A percentile compares a stretch with the other conserved stretches of the same genome.
These are phyloP conservation scores for Trapa bicornis DNA, from an alignment of 345 rosid genomes.

Conservation along the genomic window DNA sequence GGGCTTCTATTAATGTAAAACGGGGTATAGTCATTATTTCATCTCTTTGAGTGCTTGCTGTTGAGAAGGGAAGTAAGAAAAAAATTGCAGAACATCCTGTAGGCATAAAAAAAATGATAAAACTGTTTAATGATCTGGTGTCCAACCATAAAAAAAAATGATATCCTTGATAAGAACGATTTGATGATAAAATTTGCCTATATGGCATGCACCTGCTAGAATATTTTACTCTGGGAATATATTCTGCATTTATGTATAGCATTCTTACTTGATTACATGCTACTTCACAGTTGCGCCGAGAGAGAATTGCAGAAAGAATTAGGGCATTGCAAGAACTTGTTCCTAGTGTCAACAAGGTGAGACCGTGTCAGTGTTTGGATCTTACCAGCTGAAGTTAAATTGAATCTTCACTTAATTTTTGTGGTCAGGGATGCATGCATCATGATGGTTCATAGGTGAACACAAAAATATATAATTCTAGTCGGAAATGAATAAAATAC, in stretches of 20 bases:
- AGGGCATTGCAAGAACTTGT: slow-evolving; percentile 96
- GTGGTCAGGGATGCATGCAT: background rate
- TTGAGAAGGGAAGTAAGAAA: background rate
- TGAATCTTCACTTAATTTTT: background rate
- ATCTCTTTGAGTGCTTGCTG: background rate
- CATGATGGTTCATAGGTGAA: no score
- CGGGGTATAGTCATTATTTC: no score
- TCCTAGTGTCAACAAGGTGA: slow-evolving; percentile 95
- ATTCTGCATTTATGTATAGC: background rate
- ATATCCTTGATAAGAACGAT: background rate
- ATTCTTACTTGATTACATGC: slow-evolving; percentile 2
- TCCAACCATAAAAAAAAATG: background rate
- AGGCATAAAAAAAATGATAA: no score
- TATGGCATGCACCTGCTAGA: background rate
- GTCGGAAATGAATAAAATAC: background rate
- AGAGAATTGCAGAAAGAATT: slow-evolving; percentile 95
- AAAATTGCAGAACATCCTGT: background rate
- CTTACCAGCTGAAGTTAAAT: background rate
- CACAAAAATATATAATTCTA: background rate
- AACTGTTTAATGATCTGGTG: background rate
- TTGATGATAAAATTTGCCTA: background rate
- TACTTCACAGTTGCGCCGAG: slow-evolving; percentile 73
- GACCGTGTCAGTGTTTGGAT: slow-evolving; percentile 6
- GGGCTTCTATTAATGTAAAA: background rate
- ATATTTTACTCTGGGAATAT: background rate